These are phyloP conservation scores for Leucosporidium yakuticum DNA, from an alignment of 768 basidiomycete species.

Conservation along the genomic window DNA sequence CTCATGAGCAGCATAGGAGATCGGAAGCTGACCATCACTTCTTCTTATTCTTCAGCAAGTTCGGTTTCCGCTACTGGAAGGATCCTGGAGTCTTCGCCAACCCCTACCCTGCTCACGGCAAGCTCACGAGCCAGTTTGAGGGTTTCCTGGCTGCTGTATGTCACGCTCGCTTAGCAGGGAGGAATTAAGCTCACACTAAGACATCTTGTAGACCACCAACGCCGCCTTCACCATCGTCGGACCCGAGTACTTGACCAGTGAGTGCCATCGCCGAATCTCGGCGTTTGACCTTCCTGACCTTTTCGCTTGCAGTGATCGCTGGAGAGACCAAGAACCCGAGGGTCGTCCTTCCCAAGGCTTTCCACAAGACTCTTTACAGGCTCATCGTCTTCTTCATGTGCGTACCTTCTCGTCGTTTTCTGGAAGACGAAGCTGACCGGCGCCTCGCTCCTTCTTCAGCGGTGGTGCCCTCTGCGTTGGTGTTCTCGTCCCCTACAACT, in stretches of 20 bases:
- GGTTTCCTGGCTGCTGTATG: slow-evolving; percentile 50
- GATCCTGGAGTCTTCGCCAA: slow-evolving; percentile 1
- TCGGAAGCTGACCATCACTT: no score
- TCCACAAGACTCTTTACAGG: slow-evolving; percentile 61
- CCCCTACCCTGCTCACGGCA: slow-evolving; percentile 41
- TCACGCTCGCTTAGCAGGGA: slow-evolving; percentile 17
- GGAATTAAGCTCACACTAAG: slow-evolving; percentile 59
- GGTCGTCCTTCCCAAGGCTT: slow-evolving; percentile 53
- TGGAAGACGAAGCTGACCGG: background rate
- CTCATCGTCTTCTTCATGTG: slow-evolving; percentile 59
- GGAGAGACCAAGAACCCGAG: slow-evolving; percentile 48
- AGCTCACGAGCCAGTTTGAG: background rate
- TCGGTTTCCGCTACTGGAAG: slow-evolving; percentile 44
- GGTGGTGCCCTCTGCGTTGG: slow-evolving; percentile 68
- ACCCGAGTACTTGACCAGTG: slow-evolving; percentile 42
- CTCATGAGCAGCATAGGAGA: no score
- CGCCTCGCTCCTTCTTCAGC: slow-evolving; percentile 45
- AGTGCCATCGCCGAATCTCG: background rate
- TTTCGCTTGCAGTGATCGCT: slow-evolving; percentile 43
- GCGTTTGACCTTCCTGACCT: background rate
- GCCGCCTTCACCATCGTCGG: slow-evolving; percentile 54
- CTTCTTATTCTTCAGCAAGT: background rate
- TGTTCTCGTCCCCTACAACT: slow-evolving; percentile 69
- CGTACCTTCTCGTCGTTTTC: background rate
- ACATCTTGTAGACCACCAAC: slow-evolving; percentile 49